phyloP scores from a whole-genome alignment of 2,329 filamentous ascomycete species.

The Aspergillus tubingensis region DNA sequence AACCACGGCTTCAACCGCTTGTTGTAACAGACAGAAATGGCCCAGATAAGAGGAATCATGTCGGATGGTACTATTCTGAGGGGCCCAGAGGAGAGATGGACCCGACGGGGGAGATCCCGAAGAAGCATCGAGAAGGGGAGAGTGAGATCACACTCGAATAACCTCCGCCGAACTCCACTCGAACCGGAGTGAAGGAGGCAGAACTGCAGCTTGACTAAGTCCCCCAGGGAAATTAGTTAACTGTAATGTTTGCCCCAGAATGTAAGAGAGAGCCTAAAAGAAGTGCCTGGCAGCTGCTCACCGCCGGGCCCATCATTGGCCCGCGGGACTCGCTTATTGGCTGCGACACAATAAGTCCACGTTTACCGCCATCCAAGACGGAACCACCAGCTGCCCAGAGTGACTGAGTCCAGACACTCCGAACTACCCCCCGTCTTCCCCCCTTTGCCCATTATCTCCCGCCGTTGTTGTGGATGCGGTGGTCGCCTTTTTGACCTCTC shows the following conservation, averaged over 20 bases:
- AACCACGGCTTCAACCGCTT: neutral
- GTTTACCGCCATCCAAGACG: slow-evolving; percentile 30
- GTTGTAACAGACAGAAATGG: neutral
- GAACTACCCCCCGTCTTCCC: slow-evolving; percentile 21
- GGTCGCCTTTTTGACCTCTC: slow-evolving; percentile 31
- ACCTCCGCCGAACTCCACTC: neutral
- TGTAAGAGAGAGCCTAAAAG: too few relatives aligned
- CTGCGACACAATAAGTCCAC: slow-evolving; percentile 41
- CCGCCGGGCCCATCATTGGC: slow-evolving; percentile 37
- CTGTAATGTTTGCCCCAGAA: too few relatives aligned
- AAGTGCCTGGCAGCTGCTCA: slow-evolving; percentile 24
- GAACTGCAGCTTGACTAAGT: neutral
- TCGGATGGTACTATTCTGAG: neutral
- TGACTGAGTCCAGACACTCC: slow-evolving; percentile 30
- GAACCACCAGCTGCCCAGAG: slow-evolving; percentile 34
- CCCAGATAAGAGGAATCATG: neutral
- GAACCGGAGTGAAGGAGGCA: slow-evolving; percentile 1
- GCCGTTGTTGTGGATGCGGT: slow-evolving; percentile 36
- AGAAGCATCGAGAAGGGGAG: slow-evolving; percentile 6
- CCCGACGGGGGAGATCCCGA: neutral
- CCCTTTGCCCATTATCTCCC: slow-evolving; percentile 25
- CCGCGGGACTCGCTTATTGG: slow-evolving; percentile 36
- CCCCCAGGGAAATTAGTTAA: too few relatives aligned
- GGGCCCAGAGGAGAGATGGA: neutral
- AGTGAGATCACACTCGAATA: neutral